phyloP scores from a whole-genome alignment of 2,329 filamentous ascomycete genomes.

The Colletotrichum truncatum region DNA sequence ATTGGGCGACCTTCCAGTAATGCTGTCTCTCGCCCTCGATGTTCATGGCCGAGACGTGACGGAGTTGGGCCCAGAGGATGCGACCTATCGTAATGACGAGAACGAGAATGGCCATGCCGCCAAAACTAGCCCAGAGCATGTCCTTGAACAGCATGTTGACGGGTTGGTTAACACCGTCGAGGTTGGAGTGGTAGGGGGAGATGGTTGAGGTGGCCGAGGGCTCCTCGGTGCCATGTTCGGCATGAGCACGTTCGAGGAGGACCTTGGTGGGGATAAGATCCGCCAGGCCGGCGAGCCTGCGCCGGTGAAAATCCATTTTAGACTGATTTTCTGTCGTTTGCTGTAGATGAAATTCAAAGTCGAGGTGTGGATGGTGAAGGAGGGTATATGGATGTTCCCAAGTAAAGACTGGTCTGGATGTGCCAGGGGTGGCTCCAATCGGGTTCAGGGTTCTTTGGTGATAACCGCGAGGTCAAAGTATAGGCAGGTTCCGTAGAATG shows the following conservation, averaged over 20 bases:
- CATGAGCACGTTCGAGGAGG: slow-evolving; percentile 37
- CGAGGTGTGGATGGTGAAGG: neutral
- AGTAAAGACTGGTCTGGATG: slow-evolving; percentile 2
- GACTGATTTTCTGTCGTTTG: slow-evolving; percentile 7
- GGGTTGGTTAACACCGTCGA: slow-evolving; percentile 69
- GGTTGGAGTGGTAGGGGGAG: slow-evolving; percentile 62
- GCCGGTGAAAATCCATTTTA: slow-evolving; percentile 42
- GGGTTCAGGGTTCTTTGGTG: neutral
- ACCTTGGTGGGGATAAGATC: slow-evolving; percentile 42
- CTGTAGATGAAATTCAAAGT: slow-evolving; percentile 13
- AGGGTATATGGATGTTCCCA: neutral
- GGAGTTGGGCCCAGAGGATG: slow-evolving; percentile 63
- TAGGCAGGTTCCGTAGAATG: neutral
- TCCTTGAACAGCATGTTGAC: slow-evolving; percentile 67
- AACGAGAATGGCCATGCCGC: slow-evolving; percentile 62
- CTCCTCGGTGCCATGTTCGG: slow-evolving; percentile 35
- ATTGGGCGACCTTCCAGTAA: slow-evolving; percentile 69
- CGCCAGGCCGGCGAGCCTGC: slow-evolving; percentile 39
- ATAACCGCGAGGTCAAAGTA: neutral
- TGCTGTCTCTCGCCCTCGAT: slow-evolving; percentile 59
- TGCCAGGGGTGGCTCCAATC: neutral
- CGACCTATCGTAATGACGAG: slow-evolving; percentile 63
- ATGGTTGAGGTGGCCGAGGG: slow-evolving; percentile 54
- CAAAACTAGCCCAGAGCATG: slow-evolving; percentile 68
- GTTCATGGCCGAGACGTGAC: slow-evolving; percentile 68